Evolutionary conservation across 768 basidiomycete species (phyloP).

Genomic region (Candolleomyces eurysporus): DNA sequence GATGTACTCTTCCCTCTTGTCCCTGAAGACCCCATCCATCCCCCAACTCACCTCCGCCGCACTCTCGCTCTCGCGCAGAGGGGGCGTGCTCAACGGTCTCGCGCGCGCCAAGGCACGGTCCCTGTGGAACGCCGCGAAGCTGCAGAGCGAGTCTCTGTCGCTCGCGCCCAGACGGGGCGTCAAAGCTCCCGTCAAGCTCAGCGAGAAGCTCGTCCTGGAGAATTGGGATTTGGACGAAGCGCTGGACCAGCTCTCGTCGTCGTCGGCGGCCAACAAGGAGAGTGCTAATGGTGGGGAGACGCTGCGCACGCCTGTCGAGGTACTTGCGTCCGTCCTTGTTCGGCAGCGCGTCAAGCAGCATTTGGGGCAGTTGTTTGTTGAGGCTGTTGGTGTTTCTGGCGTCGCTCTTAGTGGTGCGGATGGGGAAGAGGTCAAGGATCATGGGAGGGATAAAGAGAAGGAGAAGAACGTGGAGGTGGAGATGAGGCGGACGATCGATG

Average conservation of each 20-base stretch:
- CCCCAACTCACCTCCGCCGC: conserved; percentile 58
- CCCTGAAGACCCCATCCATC: conserved; percentile 36
- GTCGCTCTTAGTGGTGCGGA: no score
- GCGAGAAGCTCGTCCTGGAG: conserved; percentile 56
- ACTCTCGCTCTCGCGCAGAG: conserved; percentile 42
- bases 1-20: conserved; percentile 53
- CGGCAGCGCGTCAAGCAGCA: conserved; percentile 52
- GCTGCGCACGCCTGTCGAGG: conserved; percentile 26
- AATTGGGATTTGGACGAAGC: conserved; percentile 56
- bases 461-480: conserved; percentile 37
- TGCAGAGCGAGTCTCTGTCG: conserved; percentile 5
- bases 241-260: conserved; percentile 30
- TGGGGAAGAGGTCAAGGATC: conserved; percentile 32
- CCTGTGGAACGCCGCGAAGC: conserved; percentile 29
- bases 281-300: not conserved
- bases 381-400: conserved; percentile 22
- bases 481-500: conserved; percentile 50
- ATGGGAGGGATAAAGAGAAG: conserved; percentile 21
- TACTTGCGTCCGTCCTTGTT: conserved; percentile 50
- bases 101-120: conserved; percentile 39
- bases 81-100: conserved; percentile 31
- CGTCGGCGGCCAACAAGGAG: conserved; percentile 18
- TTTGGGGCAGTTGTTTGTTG: conserved; percentile 54
- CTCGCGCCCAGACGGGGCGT: conserved; percentile 4
- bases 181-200: conserved; percentile 23